phyloP scores from a whole-genome alignment of 768 basidiomycete species.

The Pisolithus microcarpus region DNA sequence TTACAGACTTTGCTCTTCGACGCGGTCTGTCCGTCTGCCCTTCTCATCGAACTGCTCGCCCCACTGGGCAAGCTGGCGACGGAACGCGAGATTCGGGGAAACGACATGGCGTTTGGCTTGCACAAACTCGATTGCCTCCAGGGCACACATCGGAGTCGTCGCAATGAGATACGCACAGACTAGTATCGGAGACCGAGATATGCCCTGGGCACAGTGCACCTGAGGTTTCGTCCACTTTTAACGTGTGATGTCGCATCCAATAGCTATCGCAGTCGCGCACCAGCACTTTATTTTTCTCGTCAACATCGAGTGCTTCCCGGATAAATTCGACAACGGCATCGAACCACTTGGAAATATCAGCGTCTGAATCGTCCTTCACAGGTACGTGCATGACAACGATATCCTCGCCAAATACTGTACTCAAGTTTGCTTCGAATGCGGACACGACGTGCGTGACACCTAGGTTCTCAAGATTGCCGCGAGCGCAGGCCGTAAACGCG shows the following conservation, averaged over 20 bases:
- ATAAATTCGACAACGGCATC: slow-evolving; percentile 48
- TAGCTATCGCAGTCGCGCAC: slow-evolving; percentile 22
- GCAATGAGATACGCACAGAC: slow-evolving; percentile 66
- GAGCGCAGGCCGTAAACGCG: slow-evolving; percentile 46
- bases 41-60: slow-evolving; percentile 20
- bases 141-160: slow-evolving; percentile 41
- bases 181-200: slow-evolving; percentile 69
- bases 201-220: slow-evolving; percentile 75
- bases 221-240: slow-evolving; percentile 16
- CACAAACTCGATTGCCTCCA: slow-evolving; percentile 49
- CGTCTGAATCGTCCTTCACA: slow-evolving; percentile 34
- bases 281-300: slow-evolving; percentile 39
- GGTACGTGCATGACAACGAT: slow-evolving; percentile 49
- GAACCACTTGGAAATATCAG: slow-evolving; percentile 41
- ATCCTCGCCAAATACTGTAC: slow-evolving; percentile 14
- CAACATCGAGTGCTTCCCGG: slow-evolving; percentile 37
- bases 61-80: slow-evolving; percentile 44
- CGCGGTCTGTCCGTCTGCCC: too few relatives aligned
- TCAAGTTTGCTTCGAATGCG: slow-evolving; percentile 42
- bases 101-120: slow-evolving; percentile 53
- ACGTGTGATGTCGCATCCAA: not conserved
- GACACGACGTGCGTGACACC: slow-evolving; percentile 73
- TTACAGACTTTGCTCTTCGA: too few relatives aligned
- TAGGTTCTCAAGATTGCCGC: slow-evolving; percentile 40
- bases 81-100: slow-evolving; percentile 62